These are phyloP conservation scores for Leucosporidium yakuticum DNA, from an alignment of 768 basidiomycete genomes.

Conservation along the genomic window DNA sequence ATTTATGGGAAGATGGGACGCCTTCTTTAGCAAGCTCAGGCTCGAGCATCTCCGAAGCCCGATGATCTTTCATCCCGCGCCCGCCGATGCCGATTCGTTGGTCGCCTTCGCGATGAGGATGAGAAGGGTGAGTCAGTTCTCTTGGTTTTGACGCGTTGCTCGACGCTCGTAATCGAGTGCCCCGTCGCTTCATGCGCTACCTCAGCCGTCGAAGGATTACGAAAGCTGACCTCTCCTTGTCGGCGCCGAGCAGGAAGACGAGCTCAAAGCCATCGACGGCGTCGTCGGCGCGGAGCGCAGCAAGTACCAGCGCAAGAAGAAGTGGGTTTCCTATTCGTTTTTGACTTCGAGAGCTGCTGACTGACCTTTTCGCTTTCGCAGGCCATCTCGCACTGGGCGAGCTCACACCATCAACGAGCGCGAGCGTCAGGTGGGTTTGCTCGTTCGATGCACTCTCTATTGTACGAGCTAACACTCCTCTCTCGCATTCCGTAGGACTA, in stretches of 20 bases:
- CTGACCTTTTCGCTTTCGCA: not conserved
- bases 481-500: conserved; percentile 27
- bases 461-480: too few species aligned
- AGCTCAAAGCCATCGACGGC: conserved; percentile 34
- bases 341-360: not conserved
- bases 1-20: conserved; percentile 31
- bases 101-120: conserved; percentile 29
- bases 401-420: conserved; percentile 37
- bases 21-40: conserved; percentile 28
- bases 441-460: too few species aligned
- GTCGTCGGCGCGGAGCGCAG: conserved; percentile 37
- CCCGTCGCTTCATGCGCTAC: too few species aligned
- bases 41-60: conserved; percentile 37
- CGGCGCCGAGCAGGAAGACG: conserved; percentile 7
- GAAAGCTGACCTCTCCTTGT: too few species aligned
- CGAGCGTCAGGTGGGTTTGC: conserved; percentile 3
- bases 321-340: not conserved
- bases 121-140: not conserved
- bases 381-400: conserved; percentile 6
- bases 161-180: too few species aligned
- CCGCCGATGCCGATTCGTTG: conserved; percentile 37
- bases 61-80: conserved; percentile 38
- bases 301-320: conserved; percentile 38
- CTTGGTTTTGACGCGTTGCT: too few species aligned
- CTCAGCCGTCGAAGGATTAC: too few species aligned